Conservation (phyloP, 2,329 filamentous ascomycete species). For the Diaporthe aspalathi region DNA sequence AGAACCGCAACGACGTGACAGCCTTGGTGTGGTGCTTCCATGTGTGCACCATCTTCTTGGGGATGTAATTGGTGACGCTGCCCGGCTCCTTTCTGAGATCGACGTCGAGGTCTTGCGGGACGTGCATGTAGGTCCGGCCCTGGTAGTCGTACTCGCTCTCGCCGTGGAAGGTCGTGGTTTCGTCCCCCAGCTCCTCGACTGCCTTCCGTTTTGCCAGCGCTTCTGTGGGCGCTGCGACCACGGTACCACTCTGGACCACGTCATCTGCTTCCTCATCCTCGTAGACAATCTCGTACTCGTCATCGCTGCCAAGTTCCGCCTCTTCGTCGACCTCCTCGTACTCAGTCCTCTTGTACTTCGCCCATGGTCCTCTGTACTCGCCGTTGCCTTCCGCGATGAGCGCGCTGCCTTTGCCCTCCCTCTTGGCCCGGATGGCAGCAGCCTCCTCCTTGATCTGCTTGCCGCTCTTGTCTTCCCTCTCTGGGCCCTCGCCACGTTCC, state of each 20-base stretch:
- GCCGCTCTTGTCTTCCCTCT: slow-evolving; percentile 66
- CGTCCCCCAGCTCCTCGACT: slow-evolving; percentile 71
- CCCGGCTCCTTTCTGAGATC: slow-evolving; percentile 85
- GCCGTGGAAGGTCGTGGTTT: slow-evolving; percentile 91
- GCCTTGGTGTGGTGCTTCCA: slow-evolving; percentile 88
- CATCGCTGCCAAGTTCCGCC: slow-evolving; percentile 79
- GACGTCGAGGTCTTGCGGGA: slow-evolving; percentile 89
- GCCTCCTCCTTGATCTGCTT: slow-evolving; percentile 76
- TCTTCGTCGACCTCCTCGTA: slow-evolving; percentile 81
- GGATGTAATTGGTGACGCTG: slow-evolving; percentile 88
- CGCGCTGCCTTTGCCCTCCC: slow-evolving; percentile 87
- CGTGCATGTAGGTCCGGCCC: slow-evolving; percentile 96
- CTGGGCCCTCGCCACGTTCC: slow-evolving; percentile 72
- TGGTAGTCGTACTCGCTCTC: slow-evolving; percentile 89
- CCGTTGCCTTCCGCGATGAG: slow-evolving; percentile 86
- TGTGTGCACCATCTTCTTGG: slow-evolving; percentile 91
- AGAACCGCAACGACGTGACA: slow-evolving; percentile 89
- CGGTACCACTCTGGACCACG: slow-evolving; percentile 72
- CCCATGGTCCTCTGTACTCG: slow-evolving; percentile 96
- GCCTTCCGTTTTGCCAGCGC: slow-evolving; percentile 68
- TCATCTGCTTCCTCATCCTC: slow-evolving; percentile 79
- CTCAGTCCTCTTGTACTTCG: slow-evolving; percentile 78
- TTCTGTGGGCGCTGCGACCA: slow-evolving; percentile 66
- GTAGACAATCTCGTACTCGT: slow-evolving; percentile 82
- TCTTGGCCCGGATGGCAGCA: slow-evolving; percentile 74